Base-by-base conservation (phyloP, 768 basidiomycete genomes). In the Lepiota subincarnata region DNA sequence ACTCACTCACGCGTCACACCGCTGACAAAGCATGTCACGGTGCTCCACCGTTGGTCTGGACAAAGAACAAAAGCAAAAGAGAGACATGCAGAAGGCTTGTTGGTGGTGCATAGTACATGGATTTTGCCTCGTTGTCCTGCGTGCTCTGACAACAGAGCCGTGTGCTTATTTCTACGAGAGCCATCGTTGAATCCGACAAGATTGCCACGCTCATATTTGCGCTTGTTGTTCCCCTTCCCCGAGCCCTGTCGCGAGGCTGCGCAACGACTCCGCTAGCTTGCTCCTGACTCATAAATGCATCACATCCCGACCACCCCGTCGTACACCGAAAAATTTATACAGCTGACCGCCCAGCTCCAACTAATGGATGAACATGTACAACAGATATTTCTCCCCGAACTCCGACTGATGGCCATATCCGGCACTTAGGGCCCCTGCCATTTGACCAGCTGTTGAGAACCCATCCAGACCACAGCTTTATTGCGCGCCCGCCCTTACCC, bases 191-290 rank as follows among this genome's bases (percentile, higher is more conserved):
- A 20, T 4, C 24, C 19, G 18, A 34, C 4, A n/a, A 6, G 1
- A 11, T n/a, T 53, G 35, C 31, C 31, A 11, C 31, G 10, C 31
- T 31, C 10, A 31, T 31, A 31, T 53, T 53, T 53, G 52, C 19
- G 16, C 35, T 14, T 53, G 37, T 53, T 53, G 36, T 44, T 53
- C 43, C 19, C 37, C 52, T 46, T 53, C 52, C 52, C 52, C 52
- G 52, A 53, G 52, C 52, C 18, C 43, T 2, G 37, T 35, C 36
- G 43, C 37, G 22, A 13, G 22, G 44, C 44, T 53, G 52, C 38
- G 44, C 43, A 22, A 31, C 26, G 11, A 40, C 28, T 35, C 45
- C 45, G 45, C 31, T 46, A 35, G 14, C 26, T 14, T 22, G 22
- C 18, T 35, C 12, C n/a, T 34, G 40, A 43, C 50, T 51, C 50